A percentile compares a stretch with the other conserved stretches of the same genome.
Evolutionary conservation across 2,329 filamentous ascomycete species (phyloP).

Genomic region (Eurotiales sp.): DNA sequence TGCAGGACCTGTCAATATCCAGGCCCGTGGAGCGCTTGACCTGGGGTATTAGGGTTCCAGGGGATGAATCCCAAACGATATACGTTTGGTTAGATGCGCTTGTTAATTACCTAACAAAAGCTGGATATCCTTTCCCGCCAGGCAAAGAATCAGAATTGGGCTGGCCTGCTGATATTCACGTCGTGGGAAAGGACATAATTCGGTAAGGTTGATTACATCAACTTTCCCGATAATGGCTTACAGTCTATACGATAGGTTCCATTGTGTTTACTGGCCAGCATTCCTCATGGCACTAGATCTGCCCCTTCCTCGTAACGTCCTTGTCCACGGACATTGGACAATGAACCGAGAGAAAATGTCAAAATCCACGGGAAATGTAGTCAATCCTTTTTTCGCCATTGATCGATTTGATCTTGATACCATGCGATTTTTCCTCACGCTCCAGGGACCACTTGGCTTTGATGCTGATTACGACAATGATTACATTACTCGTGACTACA

Average conservation of each 20-base stretch:
- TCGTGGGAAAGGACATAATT: slow-evolving; percentile 94
- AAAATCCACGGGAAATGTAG: slow-evolving; percentile 90
- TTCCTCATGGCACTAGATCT: slow-evolving; percentile 85
- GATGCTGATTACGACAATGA: slow-evolving; percentile 85
- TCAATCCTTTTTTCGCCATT: slow-evolving; percentile 88
- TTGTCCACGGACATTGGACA: slow-evolving; percentile 95
- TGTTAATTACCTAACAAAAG: slow-evolving; percentile 85
- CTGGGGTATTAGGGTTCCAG: slow-evolving; percentile 89
- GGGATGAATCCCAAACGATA: slow-evolving; percentile 80
- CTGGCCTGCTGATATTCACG: slow-evolving; percentile 89
- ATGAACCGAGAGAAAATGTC: slow-evolving; percentile 92
- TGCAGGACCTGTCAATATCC: slow-evolving; percentile 87
- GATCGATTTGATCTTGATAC: slow-evolving; percentile 83
- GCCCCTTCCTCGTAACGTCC: slow-evolving; percentile 70
- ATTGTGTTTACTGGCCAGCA: slow-evolving; percentile 97
- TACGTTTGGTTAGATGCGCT: slow-evolving; percentile 98
- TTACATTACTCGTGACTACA: slow-evolving; percentile 70
- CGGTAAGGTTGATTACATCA: slow-evolving; percentile 44
- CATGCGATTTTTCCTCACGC: slow-evolving; percentile 83
- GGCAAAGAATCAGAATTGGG: slow-evolving; percentile 59
- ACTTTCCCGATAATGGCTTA: not conserved
- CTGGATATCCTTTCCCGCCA: slow-evolving; percentile 74
- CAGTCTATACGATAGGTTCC: slow-evolving; percentile 55
- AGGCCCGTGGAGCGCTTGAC: slow-evolving; percentile 70
- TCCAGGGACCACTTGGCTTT: slow-evolving; percentile 69